These are phyloP conservation scores for Phaffia rhodozyma DNA, from an alignment of 1,284 basidiomycete genomes.

Conservation along the genomic window DNA sequence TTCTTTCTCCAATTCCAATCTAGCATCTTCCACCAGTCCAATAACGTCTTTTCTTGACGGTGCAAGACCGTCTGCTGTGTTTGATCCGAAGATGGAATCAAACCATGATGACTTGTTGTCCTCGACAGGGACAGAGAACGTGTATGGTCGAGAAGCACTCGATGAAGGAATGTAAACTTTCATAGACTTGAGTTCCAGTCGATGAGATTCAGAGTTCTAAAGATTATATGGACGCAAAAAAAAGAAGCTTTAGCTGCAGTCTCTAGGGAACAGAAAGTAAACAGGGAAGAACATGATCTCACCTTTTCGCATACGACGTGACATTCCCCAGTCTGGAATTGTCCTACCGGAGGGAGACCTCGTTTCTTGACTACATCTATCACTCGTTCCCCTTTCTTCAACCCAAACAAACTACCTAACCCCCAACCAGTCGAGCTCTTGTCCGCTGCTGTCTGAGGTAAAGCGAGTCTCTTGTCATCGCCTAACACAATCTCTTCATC, in stretches of 20 bases:
- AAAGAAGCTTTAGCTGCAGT: background rate
- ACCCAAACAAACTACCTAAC: constrained; percentile 7
- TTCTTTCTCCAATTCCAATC: too few relatives aligned
- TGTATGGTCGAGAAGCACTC: background rate
- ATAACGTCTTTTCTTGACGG: too few relatives aligned
- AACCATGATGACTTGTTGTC: background rate
- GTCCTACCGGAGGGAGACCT: constrained; percentile 8
- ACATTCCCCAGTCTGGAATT: constrained; percentile 12
- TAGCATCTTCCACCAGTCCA: too few relatives aligned
- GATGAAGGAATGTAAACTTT: constrained; percentile 3
- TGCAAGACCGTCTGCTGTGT: too few relatives aligned
- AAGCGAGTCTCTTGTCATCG: background rate
- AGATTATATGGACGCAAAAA: background rate
- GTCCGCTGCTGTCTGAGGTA: background rate
- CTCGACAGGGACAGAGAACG: constrained; percentile 6
- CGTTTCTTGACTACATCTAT: background rate
- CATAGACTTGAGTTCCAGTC: constrained; percentile 8
- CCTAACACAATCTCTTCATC: background rate
- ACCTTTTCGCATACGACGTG: constrained; percentile 16
- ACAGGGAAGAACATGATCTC: background rate
- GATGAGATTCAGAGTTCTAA: constrained; percentile 6
- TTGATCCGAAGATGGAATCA: too few relatives aligned
- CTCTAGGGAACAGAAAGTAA: background rate
- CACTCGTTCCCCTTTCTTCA: background rate
- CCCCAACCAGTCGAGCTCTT: background rate